Conservation (phyloP, 2,329 filamentous ascomycete species). For the Juglanconis oblonga region DNA sequence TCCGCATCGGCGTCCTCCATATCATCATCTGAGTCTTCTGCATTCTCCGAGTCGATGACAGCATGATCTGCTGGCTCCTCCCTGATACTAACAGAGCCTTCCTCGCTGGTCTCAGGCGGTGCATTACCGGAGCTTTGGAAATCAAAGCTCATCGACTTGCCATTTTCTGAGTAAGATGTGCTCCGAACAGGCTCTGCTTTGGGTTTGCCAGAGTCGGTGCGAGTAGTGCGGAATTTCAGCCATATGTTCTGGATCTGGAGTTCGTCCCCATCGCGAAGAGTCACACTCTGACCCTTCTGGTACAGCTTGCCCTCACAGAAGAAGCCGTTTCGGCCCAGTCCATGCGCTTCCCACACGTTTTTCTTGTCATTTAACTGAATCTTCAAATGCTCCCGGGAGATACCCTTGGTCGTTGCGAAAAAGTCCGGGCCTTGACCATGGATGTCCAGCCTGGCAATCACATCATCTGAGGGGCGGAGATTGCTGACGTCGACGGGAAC, state of each 20-base stretch:
- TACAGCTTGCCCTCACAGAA: conserved; percentile 59
- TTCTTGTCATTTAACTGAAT: conserved; percentile 66
- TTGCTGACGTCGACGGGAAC: conserved; percentile 58
- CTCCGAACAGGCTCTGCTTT: conserved; percentile 55
- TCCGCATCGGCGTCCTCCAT: conserved; percentile 20
- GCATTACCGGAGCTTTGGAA: conserved; percentile 60
- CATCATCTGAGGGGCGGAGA: conserved; percentile 58
- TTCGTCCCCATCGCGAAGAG: conserved; percentile 61
- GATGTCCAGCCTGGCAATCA: conserved; percentile 67
- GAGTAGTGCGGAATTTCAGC: conserved; percentile 67
- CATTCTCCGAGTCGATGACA: conserved; percentile 21
- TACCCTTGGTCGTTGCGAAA: conserved; percentile 64
- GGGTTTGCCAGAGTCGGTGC: conserved; percentile 54
- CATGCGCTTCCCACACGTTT: conserved; percentile 62
- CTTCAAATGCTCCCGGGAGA: conserved; percentile 71
- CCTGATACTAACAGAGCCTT: not conserved
- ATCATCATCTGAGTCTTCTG: conserved; percentile 26
- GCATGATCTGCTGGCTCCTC: not conserved
- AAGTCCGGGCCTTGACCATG: conserved; percentile 65
- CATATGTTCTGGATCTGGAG: conserved; percentile 70
- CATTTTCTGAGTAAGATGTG: conserved; percentile 51
- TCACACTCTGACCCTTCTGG: conserved; percentile 52
- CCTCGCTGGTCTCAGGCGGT: conserved; percentile 48
- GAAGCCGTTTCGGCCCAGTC: conserved; percentile 64
- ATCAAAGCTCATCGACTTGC: conserved; percentile 71